phyloP scores from a whole-genome alignment of 176 grass and related monocot genomes.

The Carex littledalei region DNA sequence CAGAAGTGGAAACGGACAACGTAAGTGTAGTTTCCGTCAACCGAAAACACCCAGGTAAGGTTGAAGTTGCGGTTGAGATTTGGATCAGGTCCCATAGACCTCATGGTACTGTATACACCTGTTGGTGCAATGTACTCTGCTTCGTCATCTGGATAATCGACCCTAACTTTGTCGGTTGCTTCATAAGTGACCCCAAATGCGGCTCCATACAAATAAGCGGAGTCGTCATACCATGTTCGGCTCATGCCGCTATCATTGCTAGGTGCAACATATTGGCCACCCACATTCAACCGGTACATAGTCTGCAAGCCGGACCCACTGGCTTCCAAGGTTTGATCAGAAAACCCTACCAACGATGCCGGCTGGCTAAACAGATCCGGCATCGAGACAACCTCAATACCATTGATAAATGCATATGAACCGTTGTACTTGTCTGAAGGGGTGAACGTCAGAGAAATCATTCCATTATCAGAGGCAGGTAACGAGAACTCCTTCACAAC shows the following conservation, averaged over 20 bases:
- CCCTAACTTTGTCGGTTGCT: slow-evolving; percentile 28
- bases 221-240: slow-evolving; percentile 72
- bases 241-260: slow-evolving; percentile 57
- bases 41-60: slow-evolving; percentile 59
- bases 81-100: slow-evolving; percentile 70
- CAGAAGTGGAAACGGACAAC: slow-evolving; percentile 67
- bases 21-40: slow-evolving; percentile 84
- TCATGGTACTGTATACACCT: slow-evolving; percentile 41
- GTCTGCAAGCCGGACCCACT: slow-evolving; percentile 35
- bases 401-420: slow-evolving; percentile 78
- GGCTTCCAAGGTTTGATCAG: slow-evolving; percentile 63
- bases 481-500: slow-evolving; percentile 64
- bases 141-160: slow-evolving; percentile 35
- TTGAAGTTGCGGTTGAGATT: slow-evolving; percentile 70
- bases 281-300: slow-evolving; percentile 75
- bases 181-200: slow-evolving; percentile 33
- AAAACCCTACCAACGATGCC: slow-evolving; percentile 43
- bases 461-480: slow-evolving; percentile 30
- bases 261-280: slow-evolving; percentile 45
- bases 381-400: slow-evolving; percentile 72
- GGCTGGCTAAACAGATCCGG: slow-evolving; percentile 59
- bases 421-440: slow-evolving; percentile 40
- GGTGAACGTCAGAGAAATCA: slow-evolving; percentile 49
- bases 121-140: slow-evolving; percentile 50
- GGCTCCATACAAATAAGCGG: slow-evolving; percentile 48